These are phyloP conservation scores for Dactylellina drechsleri DNA, from an alignment of 2,329 filamentous ascomycete species.

Conservation along the genomic window DNA sequence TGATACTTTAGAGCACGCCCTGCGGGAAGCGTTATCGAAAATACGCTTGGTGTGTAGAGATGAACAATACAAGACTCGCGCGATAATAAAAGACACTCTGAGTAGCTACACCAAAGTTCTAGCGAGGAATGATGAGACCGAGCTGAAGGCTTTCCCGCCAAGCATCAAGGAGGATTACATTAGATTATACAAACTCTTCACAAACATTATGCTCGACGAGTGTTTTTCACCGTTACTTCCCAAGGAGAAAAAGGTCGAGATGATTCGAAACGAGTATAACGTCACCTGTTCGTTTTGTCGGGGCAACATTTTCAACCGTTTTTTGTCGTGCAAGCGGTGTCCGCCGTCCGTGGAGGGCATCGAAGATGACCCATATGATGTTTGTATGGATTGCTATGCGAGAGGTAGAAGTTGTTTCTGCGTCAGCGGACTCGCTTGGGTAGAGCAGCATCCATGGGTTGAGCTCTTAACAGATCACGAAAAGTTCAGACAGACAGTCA, in stretches of 20 bases:
- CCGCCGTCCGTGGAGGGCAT: constrained; percentile 70
- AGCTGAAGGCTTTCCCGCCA: constrained; percentile 30
- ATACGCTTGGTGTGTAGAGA: constrained; percentile 92
- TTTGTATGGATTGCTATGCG: constrained; percentile 98
- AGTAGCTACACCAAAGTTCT: constrained; percentile 76
- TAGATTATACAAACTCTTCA: constrained; percentile 79
- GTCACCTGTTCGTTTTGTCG: constrained; percentile 96
- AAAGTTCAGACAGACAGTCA: constrained; percentile 80
- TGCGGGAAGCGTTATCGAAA: constrained; percentile 87
- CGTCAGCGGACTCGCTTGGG: constrained; percentile 85
- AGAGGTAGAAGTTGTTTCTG: constrained; percentile 95
- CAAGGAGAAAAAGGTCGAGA: constrained; percentile 68
- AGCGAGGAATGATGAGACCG: constrained; percentile 29
- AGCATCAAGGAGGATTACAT: constrained; percentile 77
- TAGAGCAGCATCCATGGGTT: constrained; percentile 90
- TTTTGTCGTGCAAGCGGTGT: constrained; percentile 90
- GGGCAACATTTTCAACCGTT: constrained; percentile 96
- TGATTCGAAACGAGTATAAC: constrained; percentile 84
- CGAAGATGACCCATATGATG: constrained; percentile 87
- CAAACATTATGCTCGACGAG: constrained; percentile 82
- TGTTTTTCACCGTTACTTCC: constrained; percentile 75
- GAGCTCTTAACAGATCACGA: constrained; percentile 82
- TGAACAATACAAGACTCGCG: constrained; percentile 98
- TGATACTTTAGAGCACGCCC: constrained; percentile 85
- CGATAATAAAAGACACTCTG: constrained; percentile 88